Evolutionary conservation across 1,284 basidiomycete species (phyloP), one percentile per base, ranked within the genome.

Genomic region (Anthracocystis walkeri): DNA sequence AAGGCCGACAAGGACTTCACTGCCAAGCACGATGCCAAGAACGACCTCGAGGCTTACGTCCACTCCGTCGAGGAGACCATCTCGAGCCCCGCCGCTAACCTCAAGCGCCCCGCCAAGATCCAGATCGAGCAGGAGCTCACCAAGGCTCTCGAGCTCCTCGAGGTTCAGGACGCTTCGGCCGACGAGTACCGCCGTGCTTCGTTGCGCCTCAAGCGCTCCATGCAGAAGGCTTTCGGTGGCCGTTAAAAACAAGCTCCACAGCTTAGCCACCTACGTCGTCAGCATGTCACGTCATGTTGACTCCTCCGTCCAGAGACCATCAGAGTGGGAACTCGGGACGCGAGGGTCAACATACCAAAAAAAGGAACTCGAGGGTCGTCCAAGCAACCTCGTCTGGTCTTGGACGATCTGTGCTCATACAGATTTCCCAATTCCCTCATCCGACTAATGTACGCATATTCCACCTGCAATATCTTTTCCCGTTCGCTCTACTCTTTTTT

Each of bases 101-200:
- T 84, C 69, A 84, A 84, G 83, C 78, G 83, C 55, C 77, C 79
- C 40, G 69, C 68, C 49, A 84, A 84, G 83, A 80, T 81, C 74
- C 76, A 81, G 77, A 78, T 84, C 55, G 83, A 84, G 79, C 80
- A 83, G 77, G 82, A 84, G 78, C 81, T 84, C 51, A 82, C 81
- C 75, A 84, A 84, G 78, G 83, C 83, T n/a, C 75, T 84, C 56
- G 83, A 84, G 77, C 65, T 84, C n/a, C 81, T 84, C 71, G 83
- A 84, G 77, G 72, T 80, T 50, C 76, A 82, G 68, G 82, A 82
- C 60, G 81, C 82, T 57, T 70, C 77, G 29, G 81, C 83, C 46
- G 83, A 84, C 76, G 83, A 84, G 76, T 84, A 79, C 82, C 78
- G 83, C 49, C 77, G 79, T 45, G 75, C 70, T 54, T 83, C 81